Percentiles rank a stretch among this genome's conserved stretches.
These are phyloP conservation scores for Paraphaeosphaeria minitans DNA, from an alignment of 2,329 filamentous ascomycete genomes.

Conservation along the genomic window DNA sequence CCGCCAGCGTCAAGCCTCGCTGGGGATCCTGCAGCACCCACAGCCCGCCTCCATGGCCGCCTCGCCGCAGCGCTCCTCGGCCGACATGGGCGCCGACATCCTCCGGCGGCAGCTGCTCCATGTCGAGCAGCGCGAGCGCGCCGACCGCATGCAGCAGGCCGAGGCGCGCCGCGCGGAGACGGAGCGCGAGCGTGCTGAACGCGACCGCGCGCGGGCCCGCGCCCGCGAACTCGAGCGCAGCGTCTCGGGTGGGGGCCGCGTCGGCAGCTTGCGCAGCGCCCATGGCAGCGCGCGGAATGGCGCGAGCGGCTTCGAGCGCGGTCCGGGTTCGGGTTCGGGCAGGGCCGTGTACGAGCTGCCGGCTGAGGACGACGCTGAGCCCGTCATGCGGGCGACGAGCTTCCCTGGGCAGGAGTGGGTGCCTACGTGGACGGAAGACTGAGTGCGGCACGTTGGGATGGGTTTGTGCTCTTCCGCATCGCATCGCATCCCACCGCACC, in stretches of 20 bases:
- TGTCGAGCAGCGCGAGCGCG: slow-evolving; percentile 39
- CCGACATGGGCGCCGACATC: slow-evolving; percentile 45
- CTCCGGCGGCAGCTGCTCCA: slow-evolving; percentile 41
- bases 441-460: background rate
- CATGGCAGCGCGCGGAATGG: slow-evolving; percentile 33
- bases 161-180: slow-evolving; percentile 34
- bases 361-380: slow-evolving; percentile 53
- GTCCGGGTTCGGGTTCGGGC: no score
- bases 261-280: slow-evolving; percentile 39
- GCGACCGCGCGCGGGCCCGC: slow-evolving; percentile 36
- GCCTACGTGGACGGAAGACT: slow-evolving; percentile 52
- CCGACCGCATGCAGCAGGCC: slow-evolving; percentile 37
- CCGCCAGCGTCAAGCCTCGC: slow-evolving; percentile 39
- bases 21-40: slow-evolving; percentile 44
- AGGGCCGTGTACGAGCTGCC: slow-evolving; percentile 41
- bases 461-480: background rate
- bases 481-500: no score
- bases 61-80: slow-evolving; percentile 41
- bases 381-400: slow-evolving; percentile 68
- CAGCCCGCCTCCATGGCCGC: slow-evolving; percentile 48
- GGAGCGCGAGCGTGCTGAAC: slow-evolving; percentile 33
- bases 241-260: slow-evolving; percentile 37
- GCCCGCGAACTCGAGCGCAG: slow-evolving; percentile 43
- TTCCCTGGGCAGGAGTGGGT: slow-evolving; percentile 76
- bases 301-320: slow-evolving; percentile 35